Evolutionary conservation across 2,329 filamentous ascomycete genomes (phyloP).

Genomic region (Bipolaris zeicola): DNA sequence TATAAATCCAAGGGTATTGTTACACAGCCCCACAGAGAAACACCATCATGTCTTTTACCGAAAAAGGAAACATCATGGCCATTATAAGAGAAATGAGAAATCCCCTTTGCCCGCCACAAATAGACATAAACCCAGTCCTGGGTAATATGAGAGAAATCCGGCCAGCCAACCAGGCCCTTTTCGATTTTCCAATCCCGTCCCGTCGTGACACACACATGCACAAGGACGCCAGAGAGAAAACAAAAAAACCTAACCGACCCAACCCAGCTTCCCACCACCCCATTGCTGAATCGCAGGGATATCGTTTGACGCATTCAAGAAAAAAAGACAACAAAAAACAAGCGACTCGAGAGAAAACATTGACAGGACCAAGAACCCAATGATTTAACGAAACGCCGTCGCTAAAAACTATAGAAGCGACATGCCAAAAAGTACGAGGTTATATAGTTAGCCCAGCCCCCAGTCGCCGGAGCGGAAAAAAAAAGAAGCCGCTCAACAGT

Average conservation of each 20-base stretch:
- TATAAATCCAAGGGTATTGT: constrained; percentile 11
- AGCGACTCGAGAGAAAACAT: neutral
- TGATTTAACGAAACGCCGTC: constrained; percentile 32
- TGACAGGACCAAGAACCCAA: constrained; percentile 1
- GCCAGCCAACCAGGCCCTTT: constrained; percentile 4
- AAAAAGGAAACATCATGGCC: neutral
- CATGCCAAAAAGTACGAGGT: constrained; percentile 8
- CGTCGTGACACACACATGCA: neutral
- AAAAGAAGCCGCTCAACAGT: constrained; percentile 5
- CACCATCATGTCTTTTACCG: neutral
- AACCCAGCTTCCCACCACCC: constrained; percentile 5
- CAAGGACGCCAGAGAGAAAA: constrained; percentile 6
- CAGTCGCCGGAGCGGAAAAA: constrained; percentile 13
- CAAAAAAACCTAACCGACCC: constrained; percentile 1
- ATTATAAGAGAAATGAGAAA: neutral
- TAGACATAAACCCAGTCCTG: neutral
- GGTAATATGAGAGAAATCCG: constrained; percentile 3
- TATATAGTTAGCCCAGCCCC: constrained; percentile 25
- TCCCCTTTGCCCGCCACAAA: neutral
- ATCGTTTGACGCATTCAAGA: constrained; percentile 1
- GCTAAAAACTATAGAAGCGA: constrained; percentile 30
- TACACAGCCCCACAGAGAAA: neutral
- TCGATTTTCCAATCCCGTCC: neutral
- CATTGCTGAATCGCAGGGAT: constrained; percentile 15
- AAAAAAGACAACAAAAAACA: neutral